A percentile compares a stretch with the other conserved stretches of the same genome.
phyloP scores from a whole-genome alignment of 208 protist species.

The Trypanosoma melophagium region DNA sequence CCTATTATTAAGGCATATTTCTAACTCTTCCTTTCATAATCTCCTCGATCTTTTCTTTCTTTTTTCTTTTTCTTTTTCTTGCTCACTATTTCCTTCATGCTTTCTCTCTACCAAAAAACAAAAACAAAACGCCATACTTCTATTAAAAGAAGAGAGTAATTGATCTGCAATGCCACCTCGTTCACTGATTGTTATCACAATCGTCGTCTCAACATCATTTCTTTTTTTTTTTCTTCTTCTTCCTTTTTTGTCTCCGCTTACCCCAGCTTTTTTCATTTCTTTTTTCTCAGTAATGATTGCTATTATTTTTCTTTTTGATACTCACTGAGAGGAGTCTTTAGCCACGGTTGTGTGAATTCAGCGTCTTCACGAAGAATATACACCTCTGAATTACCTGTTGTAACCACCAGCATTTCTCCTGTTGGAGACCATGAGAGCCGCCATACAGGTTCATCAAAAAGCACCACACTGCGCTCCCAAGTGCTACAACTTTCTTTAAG shows the following conservation, averaged over 20 bases:
- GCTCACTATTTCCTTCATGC: too few relatives aligned
- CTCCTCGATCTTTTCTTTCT: too few relatives aligned
- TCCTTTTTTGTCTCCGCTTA: not conserved
- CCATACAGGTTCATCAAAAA: constrained; percentile 74
- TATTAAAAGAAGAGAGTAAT: too few relatives aligned
- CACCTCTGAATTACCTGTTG: constrained; percentile 61
- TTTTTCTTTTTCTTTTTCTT: too few relatives aligned
- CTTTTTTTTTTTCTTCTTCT: constrained; percentile 9
- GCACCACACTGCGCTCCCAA: constrained; percentile 70
- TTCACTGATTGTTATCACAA: not conserved
- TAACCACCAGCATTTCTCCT: constrained; percentile 73
- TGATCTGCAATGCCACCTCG: too few relatives aligned
- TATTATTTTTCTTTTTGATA: constrained; percentile 33
- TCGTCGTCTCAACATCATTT: not conserved
- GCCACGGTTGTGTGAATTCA: constrained; percentile 80
- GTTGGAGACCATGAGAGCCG: constrained; percentile 78
- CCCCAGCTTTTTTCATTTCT: not conserved
- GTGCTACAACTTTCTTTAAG: constrained; percentile 24
- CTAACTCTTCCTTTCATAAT: too few relatives aligned
- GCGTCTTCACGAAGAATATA: constrained; percentile 67
- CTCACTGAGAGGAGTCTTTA: constrained; percentile 67
- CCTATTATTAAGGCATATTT: too few relatives aligned
- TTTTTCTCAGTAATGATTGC: not conserved
- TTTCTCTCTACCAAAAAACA: not conserved
- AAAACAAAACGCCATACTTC: not conserved